These are phyloP conservation scores for Cladosporium sp. DNA, from an alignment of 2,329 filamentous ascomycete species.

Conservation along the genomic window DNA sequence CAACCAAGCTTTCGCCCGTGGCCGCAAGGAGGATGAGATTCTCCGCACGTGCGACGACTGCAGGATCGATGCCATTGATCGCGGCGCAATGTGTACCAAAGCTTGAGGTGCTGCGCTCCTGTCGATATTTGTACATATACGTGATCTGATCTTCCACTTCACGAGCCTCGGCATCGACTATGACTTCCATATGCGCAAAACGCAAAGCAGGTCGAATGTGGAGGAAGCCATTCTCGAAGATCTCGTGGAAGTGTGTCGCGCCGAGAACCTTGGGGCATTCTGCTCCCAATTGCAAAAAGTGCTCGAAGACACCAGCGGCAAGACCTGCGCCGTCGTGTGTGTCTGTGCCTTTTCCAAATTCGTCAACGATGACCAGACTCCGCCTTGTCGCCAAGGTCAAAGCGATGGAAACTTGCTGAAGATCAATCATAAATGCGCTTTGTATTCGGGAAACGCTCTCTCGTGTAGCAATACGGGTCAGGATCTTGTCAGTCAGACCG, in stretches of 20 bases:
- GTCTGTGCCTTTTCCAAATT: conserved; percentile 74
- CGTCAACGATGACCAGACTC: conserved; percentile 85
- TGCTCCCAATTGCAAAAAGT: conserved; percentile 48
- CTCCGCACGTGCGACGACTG: conserved; percentile 71
- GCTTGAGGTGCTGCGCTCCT: conserved; percentile 70
- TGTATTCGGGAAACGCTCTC: conserved; percentile 62
- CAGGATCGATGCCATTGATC: conserved; percentile 73
- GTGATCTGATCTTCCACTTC: conserved; percentile 53
- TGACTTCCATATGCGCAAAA: conserved; percentile 70
- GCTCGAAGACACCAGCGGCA: conserved; percentile 57
- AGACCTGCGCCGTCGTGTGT: conserved; percentile 61
- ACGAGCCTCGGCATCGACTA: conserved; percentile 50
- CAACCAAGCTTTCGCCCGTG: conserved; percentile 70
- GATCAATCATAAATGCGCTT: conserved; percentile 72
- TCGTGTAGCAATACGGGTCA: conserved; percentile 77
- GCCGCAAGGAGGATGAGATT: conserved; percentile 64
- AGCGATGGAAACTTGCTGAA: conserved; percentile 79
- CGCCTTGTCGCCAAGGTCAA: conserved; percentile 68
- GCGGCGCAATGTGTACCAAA: conserved; percentile 82
- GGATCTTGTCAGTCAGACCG: conserved; percentile 86
- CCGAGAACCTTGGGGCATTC: conserved; percentile 56
- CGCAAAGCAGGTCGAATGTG: conserved; percentile 46
- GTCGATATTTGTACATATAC: conserved; percentile 31
- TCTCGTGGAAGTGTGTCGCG: conserved; percentile 66
- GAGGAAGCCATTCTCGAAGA: conserved; percentile 64